Conservation (phyloP, 805 yeast genomes). For the Wickerhamomyces rabaulensis region DNA sequence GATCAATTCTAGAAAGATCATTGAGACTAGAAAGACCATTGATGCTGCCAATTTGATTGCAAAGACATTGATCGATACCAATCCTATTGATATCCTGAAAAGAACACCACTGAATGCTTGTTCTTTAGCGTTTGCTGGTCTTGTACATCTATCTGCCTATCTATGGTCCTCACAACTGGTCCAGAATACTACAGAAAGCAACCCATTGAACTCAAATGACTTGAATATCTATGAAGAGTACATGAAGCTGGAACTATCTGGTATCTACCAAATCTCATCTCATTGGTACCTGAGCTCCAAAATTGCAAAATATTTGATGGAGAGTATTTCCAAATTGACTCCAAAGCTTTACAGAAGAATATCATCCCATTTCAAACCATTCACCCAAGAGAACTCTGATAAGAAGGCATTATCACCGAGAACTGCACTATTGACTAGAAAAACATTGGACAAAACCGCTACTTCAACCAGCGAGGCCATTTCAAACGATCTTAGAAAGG, state of each 20-base stretch:
- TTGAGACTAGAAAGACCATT: conserved; percentile 49
- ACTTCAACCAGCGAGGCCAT: background rate
- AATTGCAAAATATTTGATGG: conserved; percentile 41
- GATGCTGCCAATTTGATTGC: conserved; percentile 49
- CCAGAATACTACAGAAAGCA: conserved; percentile 13
- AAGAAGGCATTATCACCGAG: conserved; percentile 5
- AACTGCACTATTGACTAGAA: background rate
- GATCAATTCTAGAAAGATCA: conserved; percentile 39
- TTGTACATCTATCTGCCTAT: conserved; percentile 48
- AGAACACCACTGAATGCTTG: conserved; percentile 51
- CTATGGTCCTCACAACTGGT: conserved; percentile 43
- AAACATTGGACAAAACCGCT: background rate
- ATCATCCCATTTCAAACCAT: conserved; percentile 25
- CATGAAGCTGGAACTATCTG: conserved; percentile 43
- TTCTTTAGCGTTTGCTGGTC: conserved; percentile 45
- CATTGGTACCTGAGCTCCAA: conserved; percentile 48
- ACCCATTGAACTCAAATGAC: conserved; percentile 27
- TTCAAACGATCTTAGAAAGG: background rate
- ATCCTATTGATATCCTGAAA: conserved; percentile 35
- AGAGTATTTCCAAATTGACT: conserved; percentile 36
- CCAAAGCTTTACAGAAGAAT: conserved; percentile 37
- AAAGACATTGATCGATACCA: conserved; percentile 41
- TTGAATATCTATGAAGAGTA: conserved; percentile 41
- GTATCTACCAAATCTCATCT: conserved; percentile 43
- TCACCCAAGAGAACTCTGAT: conserved; percentile 1